Conservation (phyloP, 1,284 basidiomycete species). For the Peniophora sp. region DNA sequence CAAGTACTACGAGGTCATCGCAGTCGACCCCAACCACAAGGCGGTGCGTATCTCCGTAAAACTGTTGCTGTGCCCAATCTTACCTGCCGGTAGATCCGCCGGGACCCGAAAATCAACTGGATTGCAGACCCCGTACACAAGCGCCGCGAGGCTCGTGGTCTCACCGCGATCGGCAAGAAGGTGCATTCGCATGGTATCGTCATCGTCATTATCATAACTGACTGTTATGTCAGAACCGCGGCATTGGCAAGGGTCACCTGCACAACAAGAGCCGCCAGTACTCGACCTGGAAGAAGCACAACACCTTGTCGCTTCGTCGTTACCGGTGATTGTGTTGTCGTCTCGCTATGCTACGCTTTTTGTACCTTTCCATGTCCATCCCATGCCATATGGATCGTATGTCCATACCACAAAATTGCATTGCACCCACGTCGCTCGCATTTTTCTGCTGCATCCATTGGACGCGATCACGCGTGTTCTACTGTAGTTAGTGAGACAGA, state of each 20-base stretch:
- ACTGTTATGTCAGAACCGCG: constrained; percentile 59
- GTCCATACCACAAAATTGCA: background rate
- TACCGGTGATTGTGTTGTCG: constrained; percentile 69
- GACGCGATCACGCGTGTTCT: too few relatives aligned
- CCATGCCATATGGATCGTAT: background rate
- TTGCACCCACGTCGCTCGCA: background rate
- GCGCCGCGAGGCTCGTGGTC: constrained; percentile 94
- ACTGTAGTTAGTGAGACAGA: too few relatives aligned
- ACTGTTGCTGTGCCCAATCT: background rate
- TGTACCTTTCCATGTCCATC: background rate
- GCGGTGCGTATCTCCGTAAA: constrained; percentile 50
- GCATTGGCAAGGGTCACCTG: constrained; percentile 91
- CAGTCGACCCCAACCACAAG: constrained; percentile 92
- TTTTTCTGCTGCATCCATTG: too few relatives aligned
- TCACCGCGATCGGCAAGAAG: constrained; percentile 95
- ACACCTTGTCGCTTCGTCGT: constrained; percentile 94
- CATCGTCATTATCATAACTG: too few relatives aligned
- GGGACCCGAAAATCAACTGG: constrained; percentile 98
- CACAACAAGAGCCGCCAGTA: constrained; percentile 92
- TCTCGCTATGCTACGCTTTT: constrained; percentile 3
- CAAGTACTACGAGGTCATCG: constrained; percentile 99
- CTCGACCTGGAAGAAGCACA: constrained; percentile 95
- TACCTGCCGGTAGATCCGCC: constrained; percentile 59
- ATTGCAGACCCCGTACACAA: constrained; percentile 98
- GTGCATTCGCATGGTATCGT: constrained; percentile 23